Base-by-base conservation (phyloP, 805 yeast genomes). In the Starmera amethionina region DNA sequence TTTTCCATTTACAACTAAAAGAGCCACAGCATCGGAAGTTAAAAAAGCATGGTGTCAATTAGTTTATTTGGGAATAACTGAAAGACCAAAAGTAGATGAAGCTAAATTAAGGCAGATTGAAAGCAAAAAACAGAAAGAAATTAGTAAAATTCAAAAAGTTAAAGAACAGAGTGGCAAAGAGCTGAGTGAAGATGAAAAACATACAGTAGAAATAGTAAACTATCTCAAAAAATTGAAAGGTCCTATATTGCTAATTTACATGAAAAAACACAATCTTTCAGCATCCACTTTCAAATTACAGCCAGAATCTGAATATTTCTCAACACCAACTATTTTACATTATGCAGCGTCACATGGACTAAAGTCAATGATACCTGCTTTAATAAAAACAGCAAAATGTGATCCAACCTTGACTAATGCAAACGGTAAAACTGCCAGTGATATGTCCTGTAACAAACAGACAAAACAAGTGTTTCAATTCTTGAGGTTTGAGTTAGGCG, bases 1-100 rank as follows among this genome's bases (percentile, higher is more conserved):
- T 3, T 77, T 90, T 55, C 98, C 98, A 2, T 88, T 93, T 62
- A 81, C 96, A 0, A 90, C 98, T 0, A 76, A 75, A 41, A 71
- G 96, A 47, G 95, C 97, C 1, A 89, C 96, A 0, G 69, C 82
- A 0, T 63, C 75, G 2, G 97, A 89, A 56, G 63, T 93, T 49
- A 84, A 79, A 52, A 72, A 77, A 37, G 87, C 94, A 0, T 93
- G 97, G 97, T 68, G 74, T 25, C 80, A 81, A 47, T 64, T 93
- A 42, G 67, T 88, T 0, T 77, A 80, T 48, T 60, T 85, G 47
- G 63, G 67, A 32, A 55, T 75, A 1, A 59, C 72, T 7, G 73
- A 74, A 9, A 59, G 69, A n/a, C 90, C 95, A 1, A 63, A 68
- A 46, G 60, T 52, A 10, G 44, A 60, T 48, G 54, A 58, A 43